These are phyloP conservation scores for Collybia mongolica DNA, from an alignment of 768 basidiomycete species.

Conservation along the genomic window DNA sequence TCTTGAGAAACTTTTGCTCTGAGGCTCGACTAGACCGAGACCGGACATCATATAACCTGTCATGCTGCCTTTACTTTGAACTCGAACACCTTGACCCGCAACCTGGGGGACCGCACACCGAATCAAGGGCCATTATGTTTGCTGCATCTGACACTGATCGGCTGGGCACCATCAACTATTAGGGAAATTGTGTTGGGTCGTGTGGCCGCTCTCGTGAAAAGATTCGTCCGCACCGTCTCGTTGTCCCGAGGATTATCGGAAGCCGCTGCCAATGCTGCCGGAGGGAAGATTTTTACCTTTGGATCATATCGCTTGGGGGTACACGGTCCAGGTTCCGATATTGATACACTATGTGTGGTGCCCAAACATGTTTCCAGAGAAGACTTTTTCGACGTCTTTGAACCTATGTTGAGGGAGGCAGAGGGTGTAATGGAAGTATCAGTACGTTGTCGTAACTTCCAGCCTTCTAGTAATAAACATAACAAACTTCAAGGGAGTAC, in stretches of 20 bases:
- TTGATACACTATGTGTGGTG: constrained; percentile 97
- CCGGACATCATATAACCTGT: constrained; percentile 1
- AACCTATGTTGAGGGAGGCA: constrained; percentile 79
- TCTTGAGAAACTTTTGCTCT: background rate
- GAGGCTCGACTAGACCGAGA: background rate
- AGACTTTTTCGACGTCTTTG: constrained; percentile 93
- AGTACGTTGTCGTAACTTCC: constrained; percentile 48
- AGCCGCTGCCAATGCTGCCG: constrained; percentile 81
- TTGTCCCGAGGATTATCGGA: constrained; percentile 83
- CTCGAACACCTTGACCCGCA: constrained; percentile 1
- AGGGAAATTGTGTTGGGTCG: constrained; percentile 94
- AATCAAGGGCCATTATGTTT: constrained; percentile 6
- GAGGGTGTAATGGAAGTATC: constrained; percentile 88
- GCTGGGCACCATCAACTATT: constrained; percentile 18
- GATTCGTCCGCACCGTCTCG: constrained; percentile 86
- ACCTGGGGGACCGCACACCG: constrained; percentile 9
- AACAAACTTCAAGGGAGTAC: constrained; percentile 71
- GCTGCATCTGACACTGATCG: background rate
- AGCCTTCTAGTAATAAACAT: background rate
- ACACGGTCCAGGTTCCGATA: constrained; percentile 93
- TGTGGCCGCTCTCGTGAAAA: constrained; percentile 85
- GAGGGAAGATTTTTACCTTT: constrained; percentile 99
- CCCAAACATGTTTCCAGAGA: constrained; percentile 95
- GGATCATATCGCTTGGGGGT: constrained; percentile 98
- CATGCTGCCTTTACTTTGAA: constrained; percentile 4